Conservation (phyloP, 192 early-diverging fungal species). For the Helicostylum pulchrum region DNA sequence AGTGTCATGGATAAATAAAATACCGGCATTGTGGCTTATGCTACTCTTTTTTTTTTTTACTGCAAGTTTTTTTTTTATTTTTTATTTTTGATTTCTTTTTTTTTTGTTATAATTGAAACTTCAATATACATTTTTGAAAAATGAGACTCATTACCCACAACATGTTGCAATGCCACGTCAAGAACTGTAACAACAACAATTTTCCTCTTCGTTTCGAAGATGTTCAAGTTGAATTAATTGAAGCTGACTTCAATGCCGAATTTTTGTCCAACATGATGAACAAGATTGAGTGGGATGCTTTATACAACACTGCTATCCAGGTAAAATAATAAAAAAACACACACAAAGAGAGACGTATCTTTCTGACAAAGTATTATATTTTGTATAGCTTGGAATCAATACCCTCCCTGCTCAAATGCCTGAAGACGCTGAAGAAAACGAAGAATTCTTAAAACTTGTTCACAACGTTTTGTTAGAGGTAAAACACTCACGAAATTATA, state of each 20-base stretch:
- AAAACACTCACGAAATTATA: conserved; percentile 17
- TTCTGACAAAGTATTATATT: not conserved
- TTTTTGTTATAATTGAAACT: too few species aligned
- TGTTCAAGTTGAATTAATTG: conserved; percentile 76
- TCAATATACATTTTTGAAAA: conserved; percentile 3
- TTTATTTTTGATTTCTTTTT: too few species aligned
- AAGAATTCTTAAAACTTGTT: conserved; percentile 67
- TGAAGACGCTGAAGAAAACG: conserved; percentile 53
- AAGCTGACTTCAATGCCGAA: conserved; percentile 84
- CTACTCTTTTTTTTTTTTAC: too few species aligned
- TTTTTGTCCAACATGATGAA: conserved; percentile 80
- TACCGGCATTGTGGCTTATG: too few species aligned
- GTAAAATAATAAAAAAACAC: conserved; percentile 35
- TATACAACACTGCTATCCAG: conserved; percentile 61
- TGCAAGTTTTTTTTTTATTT: too few species aligned
- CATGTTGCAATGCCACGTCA: conserved; percentile 98
- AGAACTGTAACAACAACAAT: conserved; percentile 86
- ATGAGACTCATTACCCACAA: conserved; percentile 97
- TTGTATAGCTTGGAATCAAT: conserved; percentile 67
- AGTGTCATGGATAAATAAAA: too few species aligned
- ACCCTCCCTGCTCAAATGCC: conserved; percentile 64
- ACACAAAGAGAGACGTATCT: not conserved
- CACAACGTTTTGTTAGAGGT: conserved; percentile 85
- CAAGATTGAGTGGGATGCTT: conserved; percentile 77
- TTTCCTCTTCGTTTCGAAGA: conserved; percentile 89